Base-by-base conservation (phyloP, 1,284 basidiomycete genomes). In the Heterobasidion occidentale region DNA sequence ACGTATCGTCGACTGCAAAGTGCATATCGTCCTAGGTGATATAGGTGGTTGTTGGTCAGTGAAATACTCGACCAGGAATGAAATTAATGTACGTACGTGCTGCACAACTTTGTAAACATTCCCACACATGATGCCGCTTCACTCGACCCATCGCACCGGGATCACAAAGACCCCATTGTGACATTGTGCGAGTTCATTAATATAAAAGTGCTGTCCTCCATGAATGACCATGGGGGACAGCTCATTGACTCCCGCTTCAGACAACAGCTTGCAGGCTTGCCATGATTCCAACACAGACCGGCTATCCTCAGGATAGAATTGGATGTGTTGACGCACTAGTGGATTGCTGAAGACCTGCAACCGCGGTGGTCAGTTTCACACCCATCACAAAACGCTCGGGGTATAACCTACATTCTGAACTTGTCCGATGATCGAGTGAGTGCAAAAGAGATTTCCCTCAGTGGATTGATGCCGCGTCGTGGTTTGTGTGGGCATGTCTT, bases 311-410 rank as follows among this genome's bases (percentile, higher is more conserved):
- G 69, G 69, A 58, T 72, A 72, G 0, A 68, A 36, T 14, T 65
- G 62, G 1, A 75, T 64, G 36, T 65, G 59, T 33, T 61, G 56
- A 0, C 65, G 61, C 0, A 72, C 67, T 5, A 67, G 48, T 0
- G 72, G 71, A 60, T 74, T 73, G 12, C 67, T 63, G 61, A 65
- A 73, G 51, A 73, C 70, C 71, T 74, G 54, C 7, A 19, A 47
- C 36, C 20, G 46, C 56, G n/a, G n/a, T n/a, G n/a, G n/a, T n/a
- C n/a, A n/a, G n/a, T n/a, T n/a, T n/a, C n/a, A n/a, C n/a, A n/a
- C n/a, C n/a, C n/a, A n/a, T n/a, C n/a, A n/a, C n/a, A n/a, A n/a
- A n/a, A n/a, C n/a, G n/a, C n/a, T n/a, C n/a, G n/a, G 19, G 1
- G 19, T 1, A 19, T 19, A 1, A 19, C 19, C 2, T 19, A 19